These are phyloP conservation scores for Cladosporium austrohemisphaericum DNA, from an alignment of 2,329 filamentous ascomycete species.

Conservation along the genomic window DNA sequence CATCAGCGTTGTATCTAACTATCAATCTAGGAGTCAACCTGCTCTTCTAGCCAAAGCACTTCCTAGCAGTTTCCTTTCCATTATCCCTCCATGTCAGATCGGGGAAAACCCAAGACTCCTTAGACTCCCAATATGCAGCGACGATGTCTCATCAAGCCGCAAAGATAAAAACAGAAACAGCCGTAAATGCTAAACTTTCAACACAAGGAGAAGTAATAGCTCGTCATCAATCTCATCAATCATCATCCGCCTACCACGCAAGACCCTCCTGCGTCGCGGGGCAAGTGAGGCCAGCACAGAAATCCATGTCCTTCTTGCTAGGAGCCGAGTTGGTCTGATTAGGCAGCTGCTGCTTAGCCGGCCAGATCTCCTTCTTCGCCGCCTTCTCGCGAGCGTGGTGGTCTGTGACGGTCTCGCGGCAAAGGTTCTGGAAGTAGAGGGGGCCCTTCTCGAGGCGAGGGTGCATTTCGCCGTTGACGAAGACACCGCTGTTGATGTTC, in stretches of 20 bases:
- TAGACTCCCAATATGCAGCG: too few species aligned
- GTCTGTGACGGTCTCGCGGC: constrained; percentile 47
- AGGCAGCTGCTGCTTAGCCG: constrained; percentile 42
- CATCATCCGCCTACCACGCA: constrained; percentile 28
- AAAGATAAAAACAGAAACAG: too few species aligned
- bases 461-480: constrained; percentile 61
- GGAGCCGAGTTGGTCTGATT: constrained; percentile 17
- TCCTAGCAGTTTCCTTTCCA: too few species aligned
- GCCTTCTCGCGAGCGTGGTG: constrained; percentile 48
- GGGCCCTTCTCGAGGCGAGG: constrained; percentile 57
- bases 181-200: too few species aligned
- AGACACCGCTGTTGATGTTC: constrained; percentile 60
- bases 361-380: constrained; percentile 51
- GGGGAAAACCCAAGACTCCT: too few species aligned
- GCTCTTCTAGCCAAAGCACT: too few species aligned
- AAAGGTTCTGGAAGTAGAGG: constrained; percentile 52
- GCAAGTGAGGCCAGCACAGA: constrained; percentile 29
- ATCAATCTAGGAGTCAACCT: too few species aligned
- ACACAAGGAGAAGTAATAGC: too few species aligned
- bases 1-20: too few species aligned
- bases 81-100: too few species aligned
- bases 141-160: too few species aligned
- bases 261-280: constrained; percentile 25
- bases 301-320: constrained; percentile 27
- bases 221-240: too few species aligned